A percentile compares a stretch with the other conserved stretches of the same genome.
These are phyloP conservation scores for Thozetella sp. DNA, from an alignment of 495 filamentous ascomycete species.

Conservation along the genomic window DNA sequence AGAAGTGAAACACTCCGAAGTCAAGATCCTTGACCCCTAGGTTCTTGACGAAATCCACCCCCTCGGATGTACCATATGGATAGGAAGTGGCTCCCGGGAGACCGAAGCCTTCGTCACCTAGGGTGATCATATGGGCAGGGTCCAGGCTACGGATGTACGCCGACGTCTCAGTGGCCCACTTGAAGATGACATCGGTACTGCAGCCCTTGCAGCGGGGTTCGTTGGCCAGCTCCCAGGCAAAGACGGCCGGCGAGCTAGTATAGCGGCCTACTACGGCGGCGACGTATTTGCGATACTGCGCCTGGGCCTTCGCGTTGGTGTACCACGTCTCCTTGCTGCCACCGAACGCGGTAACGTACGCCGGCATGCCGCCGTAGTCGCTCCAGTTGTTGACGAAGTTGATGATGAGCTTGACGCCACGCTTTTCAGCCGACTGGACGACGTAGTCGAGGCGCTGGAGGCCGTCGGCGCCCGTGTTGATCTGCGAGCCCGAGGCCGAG, in stretches of 20 bases:
- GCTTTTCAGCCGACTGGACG: constrained; percentile 53
- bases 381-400: constrained; percentile 60
- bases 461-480: constrained; percentile 69
- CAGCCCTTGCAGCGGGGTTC: constrained; percentile 70
- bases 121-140: constrained; percentile 65
- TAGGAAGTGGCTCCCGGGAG: constrained; percentile 48
- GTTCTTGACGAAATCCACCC: constrained; percentile 60
- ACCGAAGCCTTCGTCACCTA: constrained; percentile 62
- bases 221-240: constrained; percentile 75
- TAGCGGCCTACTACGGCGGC: constrained; percentile 64
- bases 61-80: constrained; percentile 56
- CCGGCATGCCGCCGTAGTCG: constrained; percentile 69
- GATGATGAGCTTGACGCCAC: constrained; percentile 55
- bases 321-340: constrained; percentile 57
- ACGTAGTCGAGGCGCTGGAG: constrained; percentile 65
- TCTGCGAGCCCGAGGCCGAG: constrained; percentile 50
- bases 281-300: constrained; percentile 65
- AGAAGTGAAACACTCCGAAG: constrained; percentile 68
- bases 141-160: constrained; percentile 68
- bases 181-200: constrained; percentile 54
- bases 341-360: constrained; percentile 66
- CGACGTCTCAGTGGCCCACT: constrained; percentile 63
- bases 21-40: constrained; percentile 52
- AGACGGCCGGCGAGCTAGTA: constrained; percentile 55
- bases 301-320: constrained; percentile 54